These are phyloP conservation scores for Gossypium arboreum DNA, from an alignment of 345 rosid species.

Conservation along the genomic window DNA sequence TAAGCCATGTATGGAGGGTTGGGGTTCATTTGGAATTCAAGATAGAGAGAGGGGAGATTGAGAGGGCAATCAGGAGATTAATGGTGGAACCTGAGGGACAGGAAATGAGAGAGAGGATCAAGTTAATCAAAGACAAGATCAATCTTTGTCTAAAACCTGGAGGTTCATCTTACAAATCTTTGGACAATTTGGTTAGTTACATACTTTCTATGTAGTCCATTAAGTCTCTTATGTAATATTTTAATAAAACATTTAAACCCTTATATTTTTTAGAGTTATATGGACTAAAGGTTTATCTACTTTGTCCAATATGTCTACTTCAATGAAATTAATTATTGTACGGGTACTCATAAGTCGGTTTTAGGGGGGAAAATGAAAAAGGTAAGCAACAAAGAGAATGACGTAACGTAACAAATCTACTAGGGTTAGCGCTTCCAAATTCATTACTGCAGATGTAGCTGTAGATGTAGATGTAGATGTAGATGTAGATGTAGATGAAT, in stretches of 20 bases:
- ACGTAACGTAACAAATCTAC: too few species aligned
- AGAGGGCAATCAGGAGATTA: slow-evolving; percentile 29
- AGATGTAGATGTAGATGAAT: too few species aligned
- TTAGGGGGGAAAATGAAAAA: too few species aligned
- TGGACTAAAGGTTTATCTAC: background rate
- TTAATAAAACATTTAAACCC: background rate
- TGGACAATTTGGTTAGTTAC: slow-evolving; percentile 35
- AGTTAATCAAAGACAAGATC: slow-evolving; percentile 33
- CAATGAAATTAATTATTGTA: too few species aligned
- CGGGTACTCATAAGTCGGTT: too few species aligned
- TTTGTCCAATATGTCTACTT: too few species aligned
- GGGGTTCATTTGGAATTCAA: slow-evolving; percentile 43
- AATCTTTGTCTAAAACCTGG: slow-evolving; percentile 28
- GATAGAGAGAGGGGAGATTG: slow-evolving; percentile 38
- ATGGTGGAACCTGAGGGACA: slow-evolving; percentile 36
- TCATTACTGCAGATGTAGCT: too few species aligned
- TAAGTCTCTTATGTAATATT: background rate
- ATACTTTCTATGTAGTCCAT: slow-evolving; percentile 22
- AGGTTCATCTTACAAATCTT: slow-evolving; percentile 37
- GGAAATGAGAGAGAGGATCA: slow-evolving; percentile 31
- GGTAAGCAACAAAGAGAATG: too few species aligned
- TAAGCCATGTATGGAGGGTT: slow-evolving; percentile 47
- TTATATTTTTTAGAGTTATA: background rate
- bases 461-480: too few species aligned
- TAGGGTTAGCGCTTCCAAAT: too few species aligned